Evolutionary conservation across 305 asterid species (phyloP).

Genomic region (Fraxinus baroniana): DNA sequence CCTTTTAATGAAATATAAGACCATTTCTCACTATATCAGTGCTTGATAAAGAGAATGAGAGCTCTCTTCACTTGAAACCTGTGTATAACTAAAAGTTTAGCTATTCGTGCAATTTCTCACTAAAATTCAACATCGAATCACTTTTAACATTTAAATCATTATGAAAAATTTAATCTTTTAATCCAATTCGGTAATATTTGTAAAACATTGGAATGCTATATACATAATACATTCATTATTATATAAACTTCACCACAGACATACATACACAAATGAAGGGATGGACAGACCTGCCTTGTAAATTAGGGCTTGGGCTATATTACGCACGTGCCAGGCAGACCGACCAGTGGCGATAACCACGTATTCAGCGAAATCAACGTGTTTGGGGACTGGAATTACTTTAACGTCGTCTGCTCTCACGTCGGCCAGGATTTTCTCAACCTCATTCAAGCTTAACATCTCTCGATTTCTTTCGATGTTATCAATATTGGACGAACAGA

Average conservation of each 20-base stretch:
- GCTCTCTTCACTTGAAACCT: background rate
- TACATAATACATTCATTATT: background rate
- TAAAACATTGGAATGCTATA: background rate
- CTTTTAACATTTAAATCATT: background rate
- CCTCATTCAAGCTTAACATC: conserved; percentile 73
- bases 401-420: conserved; percentile 36
- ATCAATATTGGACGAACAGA: conserved; percentile 28
- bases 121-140: background rate
- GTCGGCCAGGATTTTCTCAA: conserved; percentile 67
- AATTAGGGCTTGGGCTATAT: conserved; percentile 86
- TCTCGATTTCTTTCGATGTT: conserved; percentile 27
- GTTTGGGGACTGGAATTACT: conserved; percentile 57
- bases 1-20: background rate
- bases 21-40: background rate
- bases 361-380: conserved; percentile 68
- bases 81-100: background rate
- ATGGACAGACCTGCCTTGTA: conserved; percentile 48
- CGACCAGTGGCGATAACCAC: conserved; percentile 91
- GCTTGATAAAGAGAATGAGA: background rate
- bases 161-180: background rate
- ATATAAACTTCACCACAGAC: background rate
- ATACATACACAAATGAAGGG: background rate
- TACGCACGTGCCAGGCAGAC: conserved; percentile 95
- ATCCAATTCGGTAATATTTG: background rate
- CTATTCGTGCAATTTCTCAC: background rate